Evolutionary conservation across 768 basidiomycete species (phyloP), one percentile per base, ranked within the genome.

Genomic region (Podaxis pistillaris): DNA sequence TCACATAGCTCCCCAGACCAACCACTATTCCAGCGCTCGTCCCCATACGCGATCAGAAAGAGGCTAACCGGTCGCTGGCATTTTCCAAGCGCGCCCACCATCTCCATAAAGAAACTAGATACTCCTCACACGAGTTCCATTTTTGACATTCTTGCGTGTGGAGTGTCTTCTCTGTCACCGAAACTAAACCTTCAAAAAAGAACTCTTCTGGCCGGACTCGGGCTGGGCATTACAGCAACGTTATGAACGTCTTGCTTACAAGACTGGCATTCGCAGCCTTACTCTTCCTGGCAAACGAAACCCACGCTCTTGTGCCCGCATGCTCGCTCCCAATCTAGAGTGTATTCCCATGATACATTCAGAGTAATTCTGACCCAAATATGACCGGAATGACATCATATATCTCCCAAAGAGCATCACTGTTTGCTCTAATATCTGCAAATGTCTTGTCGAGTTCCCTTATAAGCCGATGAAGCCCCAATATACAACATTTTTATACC

Each of bases 121-220:
- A 15, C 22, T 22, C 22, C 22, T 17, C 36, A 49, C 46, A 6
- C 2, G 44, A 13, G 37, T 19, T 51, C 28, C n/a, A 26, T 40
- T 50, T 41, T 15, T 57, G 28, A 26, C 56, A 17, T 28, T 44
- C 41, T 7, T 28, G 19, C 15, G 17, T n/a, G 22, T 51, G 24
- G 57, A 38, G 50, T 33, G 33, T 15, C 58, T 60, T 60, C 58
- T 50, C 58, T 60, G 58, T 60, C 58, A 60, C 46, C n/a, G 24
- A 50, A 37, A 19, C 36, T 33, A 60, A 36, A 15, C 40, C 17
- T 51, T 22, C 28, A 37, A 57, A 57, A 59, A 49, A 28, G 36
- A 51, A 38, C 38, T 28, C 57, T 58, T 58, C 57, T 58, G 47
- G 46, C 24, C 54, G 26, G 54, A 56, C 52, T 33, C 28, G 52